Conservation (phyloP, 352 stramenopile genomes). For the Phytopythium mirpurense region DNA sequence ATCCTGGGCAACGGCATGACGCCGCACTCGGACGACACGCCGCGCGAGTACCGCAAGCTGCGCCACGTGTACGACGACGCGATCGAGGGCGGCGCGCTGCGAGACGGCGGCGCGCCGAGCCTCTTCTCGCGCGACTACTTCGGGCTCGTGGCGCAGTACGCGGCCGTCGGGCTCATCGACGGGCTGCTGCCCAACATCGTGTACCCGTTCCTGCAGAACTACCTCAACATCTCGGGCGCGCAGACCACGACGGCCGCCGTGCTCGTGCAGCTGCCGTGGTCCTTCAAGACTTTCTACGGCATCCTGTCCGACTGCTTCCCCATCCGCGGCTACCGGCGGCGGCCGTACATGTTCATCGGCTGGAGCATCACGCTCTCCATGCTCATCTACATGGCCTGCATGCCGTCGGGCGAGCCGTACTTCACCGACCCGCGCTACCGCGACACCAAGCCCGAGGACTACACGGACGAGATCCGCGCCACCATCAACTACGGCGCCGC, state of each 20-base stretch:
- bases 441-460: slow-evolving; percentile 32
- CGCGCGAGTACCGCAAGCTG: slow-evolving; percentile 27
- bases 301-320: slow-evolving; percentile 63
- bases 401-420: slow-evolving; percentile 29
- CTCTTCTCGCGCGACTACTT: slow-evolving; percentile 43
- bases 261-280: slow-evolving; percentile 48
- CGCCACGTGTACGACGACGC: slow-evolving; percentile 37
- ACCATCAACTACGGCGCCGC: slow-evolving; percentile 34
- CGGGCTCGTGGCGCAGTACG: slow-evolving; percentile 52
- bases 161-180: slow-evolving; percentile 43
- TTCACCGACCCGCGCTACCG: slow-evolving; percentile 27
- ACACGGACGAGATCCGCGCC: slow-evolving; percentile 29
- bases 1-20: slow-evolving; percentile 5
- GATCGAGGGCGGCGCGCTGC: slow-evolving; percentile 34
- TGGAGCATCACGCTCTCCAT: slow-evolving; percentile 32
- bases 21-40: slow-evolving; percentile 8
- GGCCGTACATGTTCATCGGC: slow-evolving; percentile 54
- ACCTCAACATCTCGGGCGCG: slow-evolving; percentile 47
- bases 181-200: slow-evolving; percentile 38
- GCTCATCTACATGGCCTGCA: slow-evolving; percentile 34
- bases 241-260: slow-evolving; percentile 33
- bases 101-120: slow-evolving; percentile 28
- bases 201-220: slow-evolving; percentile 52
- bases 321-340: slow-evolving; percentile 39
- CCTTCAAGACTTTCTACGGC: slow-evolving; percentile 59